Base-by-base conservation (phyloP, 768 basidiomycete species). In the Paxillus involutus region DNA sequence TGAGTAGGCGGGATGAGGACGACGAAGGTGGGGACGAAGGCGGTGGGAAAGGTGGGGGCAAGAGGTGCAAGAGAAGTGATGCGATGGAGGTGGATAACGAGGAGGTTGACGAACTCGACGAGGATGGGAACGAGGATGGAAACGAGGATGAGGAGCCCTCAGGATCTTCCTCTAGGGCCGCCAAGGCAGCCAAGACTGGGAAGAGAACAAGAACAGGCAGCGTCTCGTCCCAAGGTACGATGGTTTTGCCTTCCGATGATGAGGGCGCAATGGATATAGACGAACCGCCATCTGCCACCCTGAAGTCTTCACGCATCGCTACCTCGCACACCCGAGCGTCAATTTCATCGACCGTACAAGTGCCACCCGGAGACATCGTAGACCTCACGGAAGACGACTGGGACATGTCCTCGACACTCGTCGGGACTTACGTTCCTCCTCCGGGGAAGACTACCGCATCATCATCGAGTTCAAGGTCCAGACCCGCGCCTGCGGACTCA, bases 191-290 rank as follows among this genome's bases (percentile, higher is more conserved):
- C 36, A 49, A 55, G 47, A 58, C 52, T 49, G 49, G 44, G 36
- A 53, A 53, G 10, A 66, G 49, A 46, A 52, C 33, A 24, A 48
- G 55, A 41, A 36, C 60, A 26, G 57, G 56, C 7, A 51, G 59
- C 32, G 13, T 53, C 55, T 59, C 55, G 5, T 60, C 64, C 21
- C 58, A 64, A 32, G 54, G 40, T 14, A 67, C 69, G 19, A 19
- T 60, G 50, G 30, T 58, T 30, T 5, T 69, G 7, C 47, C 30
- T 1, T 68, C 60, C 10, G 63, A 71, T 42, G 67, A 64, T 29
- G 68, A 69, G 39, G 9, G 6, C 26, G 53, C 49, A 8, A 71
- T 71, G 61, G 67, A 67, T 11, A 39, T 71, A 4, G 68, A 69
- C 26, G 49, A 49, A 21, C 30, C 55, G 0, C 6, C 68, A 13